A percentile compares a stretch with the other conserved stretches of the same genome.
Conservation (phyloP, 805 yeast species). For the Schwanniomyces vanrijiae region DNA sequence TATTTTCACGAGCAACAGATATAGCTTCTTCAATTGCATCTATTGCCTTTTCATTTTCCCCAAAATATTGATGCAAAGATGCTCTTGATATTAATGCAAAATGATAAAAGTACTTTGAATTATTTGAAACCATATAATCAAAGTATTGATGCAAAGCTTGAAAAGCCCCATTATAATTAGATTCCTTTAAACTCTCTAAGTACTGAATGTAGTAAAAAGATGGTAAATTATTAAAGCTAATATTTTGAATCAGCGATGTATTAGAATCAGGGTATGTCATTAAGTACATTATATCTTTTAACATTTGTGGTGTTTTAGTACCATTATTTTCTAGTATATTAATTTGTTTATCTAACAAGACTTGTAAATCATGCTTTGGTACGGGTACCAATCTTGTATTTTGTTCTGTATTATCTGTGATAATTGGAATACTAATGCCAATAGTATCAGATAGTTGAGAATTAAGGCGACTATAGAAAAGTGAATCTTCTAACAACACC, state of each 20-base stretch:
- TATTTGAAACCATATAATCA: conserved; percentile 73
- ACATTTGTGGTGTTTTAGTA: conserved; percentile 45
- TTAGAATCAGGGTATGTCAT: conserved; percentile 50
- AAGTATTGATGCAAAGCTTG: conserved; percentile 57
- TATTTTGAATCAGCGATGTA: conserved; percentile 30
- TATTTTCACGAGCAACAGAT: conserved; percentile 81
- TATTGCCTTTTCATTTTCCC: conserved; percentile 66
- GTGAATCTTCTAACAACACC: not conserved
- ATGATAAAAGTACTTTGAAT: conserved; percentile 66
- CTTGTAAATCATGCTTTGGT: conserved; percentile 52
- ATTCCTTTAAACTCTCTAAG: conserved; percentile 54
- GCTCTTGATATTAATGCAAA: conserved; percentile 75
- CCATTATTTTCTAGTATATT: conserved; percentile 52
- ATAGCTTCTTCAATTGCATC: conserved; percentile 85
- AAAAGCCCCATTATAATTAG: conserved; percentile 62
- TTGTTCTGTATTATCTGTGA: conserved; percentile 5
- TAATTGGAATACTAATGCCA: conserved; percentile 10
- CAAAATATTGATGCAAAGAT: conserved; percentile 66
- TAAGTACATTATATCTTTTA: conserved; percentile 40
- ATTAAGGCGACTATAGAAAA: conserved; percentile 15
- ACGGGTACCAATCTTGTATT: conserved; percentile 30
- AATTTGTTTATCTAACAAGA: conserved; percentile 54
- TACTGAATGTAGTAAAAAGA: conserved; percentile 58
- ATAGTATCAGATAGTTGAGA: conserved; percentile 6
- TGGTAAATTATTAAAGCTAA: conserved; percentile 28